phyloP scores from a whole-genome alignment of 1,284 basidiomycete genomes.

The Malassezia sp. region DNA sequence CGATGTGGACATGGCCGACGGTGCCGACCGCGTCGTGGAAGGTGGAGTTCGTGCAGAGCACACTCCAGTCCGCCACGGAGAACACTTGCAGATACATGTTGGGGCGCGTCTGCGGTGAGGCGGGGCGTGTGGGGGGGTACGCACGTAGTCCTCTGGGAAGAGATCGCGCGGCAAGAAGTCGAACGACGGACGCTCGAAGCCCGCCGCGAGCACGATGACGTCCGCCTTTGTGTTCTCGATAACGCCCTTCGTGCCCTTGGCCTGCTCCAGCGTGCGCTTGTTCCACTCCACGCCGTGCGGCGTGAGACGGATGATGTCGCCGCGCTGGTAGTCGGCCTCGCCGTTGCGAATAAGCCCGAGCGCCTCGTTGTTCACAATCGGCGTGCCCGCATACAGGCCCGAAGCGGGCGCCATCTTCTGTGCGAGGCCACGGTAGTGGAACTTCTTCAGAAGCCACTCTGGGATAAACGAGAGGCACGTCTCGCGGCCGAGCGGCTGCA shows the following conservation, averaged over 20 bases:
- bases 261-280: constrained; percentile 42
- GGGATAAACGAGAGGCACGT: constrained; percentile 47
- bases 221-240: constrained; percentile 51
- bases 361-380: constrained; percentile 55
- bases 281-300: constrained; percentile 49
- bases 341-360: constrained; percentile 53
- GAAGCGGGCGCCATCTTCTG: constrained; percentile 45
- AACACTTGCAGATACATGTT: constrained; percentile 59
- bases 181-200: constrained; percentile 55
- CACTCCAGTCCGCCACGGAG: constrained; percentile 53
- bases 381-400: constrained; percentile 40
- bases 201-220: constrained; percentile 57
- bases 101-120: too few relatives aligned
- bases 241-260: constrained; percentile 45
- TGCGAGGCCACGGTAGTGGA: constrained; percentile 54
- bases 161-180: constrained; percentile 55
- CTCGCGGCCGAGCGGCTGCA: constrained; percentile 55
- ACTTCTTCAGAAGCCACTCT: constrained; percentile 51
- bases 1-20: constrained; percentile 34
- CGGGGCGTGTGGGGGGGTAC: too few relatives aligned
- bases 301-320: constrained; percentile 52
- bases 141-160: constrained; percentile 57
- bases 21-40: constrained; percentile 50
- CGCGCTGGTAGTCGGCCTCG: constrained; percentile 53
- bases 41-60: constrained; percentile 56